phyloP scores from a whole-genome alignment of 2,329 filamentous ascomycete genomes.

The Exophiala alcalophila region DNA sequence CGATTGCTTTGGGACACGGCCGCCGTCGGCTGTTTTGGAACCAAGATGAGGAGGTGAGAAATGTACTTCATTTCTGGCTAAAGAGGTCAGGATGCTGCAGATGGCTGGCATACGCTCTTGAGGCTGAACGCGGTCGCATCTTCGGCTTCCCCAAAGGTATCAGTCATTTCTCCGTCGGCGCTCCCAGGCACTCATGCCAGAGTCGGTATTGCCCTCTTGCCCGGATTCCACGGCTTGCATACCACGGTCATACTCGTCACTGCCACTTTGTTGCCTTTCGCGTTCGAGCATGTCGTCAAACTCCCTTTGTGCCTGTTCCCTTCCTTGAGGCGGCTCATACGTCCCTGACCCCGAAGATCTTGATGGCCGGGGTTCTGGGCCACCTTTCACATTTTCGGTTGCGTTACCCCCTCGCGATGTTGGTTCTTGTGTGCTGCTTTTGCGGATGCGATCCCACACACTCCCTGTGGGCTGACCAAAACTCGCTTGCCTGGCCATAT shows the following conservation, averaged over 20 bases:
- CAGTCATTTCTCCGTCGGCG: slow-evolving; percentile 16
- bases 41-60: no score
- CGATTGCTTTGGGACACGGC: no score
- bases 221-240: slow-evolving; percentile 19
- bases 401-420: background rate
- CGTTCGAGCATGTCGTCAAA: slow-evolving; percentile 45
- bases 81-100: no score
- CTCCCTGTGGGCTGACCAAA: slow-evolving; percentile 6
- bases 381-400: background rate
- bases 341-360: background rate
- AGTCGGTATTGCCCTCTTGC: slow-evolving; percentile 14
- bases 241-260: slow-evolving; percentile 24
- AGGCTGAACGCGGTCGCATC: no score
- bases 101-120: no score
- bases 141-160: no score
- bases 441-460: slow-evolving; percentile 27
- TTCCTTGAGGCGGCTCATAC: slow-evolving; percentile 26
- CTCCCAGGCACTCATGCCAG: slow-evolving; percentile 24
- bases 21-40: no score
- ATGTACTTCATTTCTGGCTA: no score
- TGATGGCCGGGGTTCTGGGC: background rate
- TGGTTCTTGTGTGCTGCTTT: slow-evolving; percentile 2
- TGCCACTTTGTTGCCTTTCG: slow-evolving; percentile 35
- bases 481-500: slow-evolving; percentile 4
- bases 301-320: slow-evolving; percentile 42